A percentile compares a stretch with the other conserved stretches of the same genome.
Evolutionary conservation across 83 land plant species (phyloP).

Genomic region (Picea mariana): DNA sequence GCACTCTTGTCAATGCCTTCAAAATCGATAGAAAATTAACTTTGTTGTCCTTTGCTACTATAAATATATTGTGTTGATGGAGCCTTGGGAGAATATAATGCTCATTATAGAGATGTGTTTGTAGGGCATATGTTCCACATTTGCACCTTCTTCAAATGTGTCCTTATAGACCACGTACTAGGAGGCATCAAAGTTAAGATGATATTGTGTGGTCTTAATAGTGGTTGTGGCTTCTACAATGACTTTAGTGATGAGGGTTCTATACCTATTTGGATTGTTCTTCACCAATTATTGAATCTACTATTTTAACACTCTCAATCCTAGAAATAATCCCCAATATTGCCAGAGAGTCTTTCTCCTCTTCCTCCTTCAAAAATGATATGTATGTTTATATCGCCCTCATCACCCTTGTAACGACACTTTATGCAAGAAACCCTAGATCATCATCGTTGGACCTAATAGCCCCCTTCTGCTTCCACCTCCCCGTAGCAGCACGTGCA

Average conservation of each 20-base stretch:
- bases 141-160: constrained; percentile 40
- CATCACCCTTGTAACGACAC: too few species aligned
- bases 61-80: constrained; percentile 50
- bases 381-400: too few species aligned
- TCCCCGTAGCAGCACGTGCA: too few species aligned
- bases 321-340: too few species aligned
- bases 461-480: too few species aligned
- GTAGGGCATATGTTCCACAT: constrained; percentile 66
- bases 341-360: too few species aligned
- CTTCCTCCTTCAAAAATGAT: too few species aligned
- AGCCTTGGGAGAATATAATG: constrained; percentile 76
- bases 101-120: constrained; percentile 61
- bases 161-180: constrained; percentile 70
- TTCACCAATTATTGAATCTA: constrained; percentile 42
- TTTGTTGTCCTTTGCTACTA: constrained; percentile 50
- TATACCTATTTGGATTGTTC: constrained; percentile 49
- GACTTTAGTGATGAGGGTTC: constrained; percentile 48
- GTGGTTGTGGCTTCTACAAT: constrained; percentile 56
- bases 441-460: too few species aligned
- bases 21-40: too few species aligned
- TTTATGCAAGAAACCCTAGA: too few species aligned
- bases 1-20: too few species aligned
- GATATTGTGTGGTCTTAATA: constrained; percentile 27
- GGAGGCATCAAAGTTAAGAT: constrained; percentile 31
- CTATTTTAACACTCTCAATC: too few species aligned